Percentiles rank a stretch among this genome's conserved stretches.
These are phyloP conservation scores for Eimeria necatrix DNA, from an alignment of 169 alveolate genomes.

Conservation along the genomic window DNA sequence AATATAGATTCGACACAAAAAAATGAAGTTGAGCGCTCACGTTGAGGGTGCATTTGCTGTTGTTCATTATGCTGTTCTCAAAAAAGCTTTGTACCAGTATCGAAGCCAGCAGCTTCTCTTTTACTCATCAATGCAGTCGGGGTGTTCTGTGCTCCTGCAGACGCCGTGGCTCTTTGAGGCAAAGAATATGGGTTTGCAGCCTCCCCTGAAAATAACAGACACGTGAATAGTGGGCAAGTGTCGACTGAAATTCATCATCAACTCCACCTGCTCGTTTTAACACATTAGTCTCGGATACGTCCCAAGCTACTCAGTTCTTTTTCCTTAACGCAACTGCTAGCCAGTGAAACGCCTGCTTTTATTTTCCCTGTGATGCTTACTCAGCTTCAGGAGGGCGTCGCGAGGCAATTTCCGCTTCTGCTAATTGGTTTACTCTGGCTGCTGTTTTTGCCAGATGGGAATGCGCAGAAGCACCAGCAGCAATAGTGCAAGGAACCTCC, in stretches of 20 bases:
- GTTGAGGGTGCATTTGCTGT: neutral
- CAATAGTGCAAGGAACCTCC: neutral
- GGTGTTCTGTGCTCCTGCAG: slow-evolving; percentile 66
- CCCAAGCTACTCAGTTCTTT: too few species aligned
- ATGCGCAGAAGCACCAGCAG: neutral
- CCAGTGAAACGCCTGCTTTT: too few species aligned
- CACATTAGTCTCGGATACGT: too few species aligned
- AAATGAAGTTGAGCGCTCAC: too few species aligned
- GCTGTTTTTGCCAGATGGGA: slow-evolving; percentile 23
- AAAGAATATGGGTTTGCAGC: slow-evolving; percentile 28
- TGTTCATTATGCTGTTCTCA: neutral
- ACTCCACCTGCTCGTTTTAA: too few species aligned
- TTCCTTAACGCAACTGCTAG: too few species aligned
- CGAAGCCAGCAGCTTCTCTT: neutral
- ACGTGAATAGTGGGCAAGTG: neutral
- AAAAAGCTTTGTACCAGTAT: neutral
- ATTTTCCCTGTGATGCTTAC: neutral
- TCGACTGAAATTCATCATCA: too few species aligned
- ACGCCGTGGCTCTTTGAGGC: slow-evolving; percentile 25
- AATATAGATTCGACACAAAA: too few species aligned
- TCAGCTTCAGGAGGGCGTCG: slow-evolving; percentile 50
- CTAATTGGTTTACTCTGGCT: neutral
- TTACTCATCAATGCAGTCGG: slow-evolving; percentile 66
- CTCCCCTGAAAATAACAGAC: slow-evolving; percentile 30
- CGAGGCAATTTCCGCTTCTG: slow-evolving; percentile 16